Base-by-base conservation (phyloP, 257 asterid species). In the Scutellaria barbata region DNA sequence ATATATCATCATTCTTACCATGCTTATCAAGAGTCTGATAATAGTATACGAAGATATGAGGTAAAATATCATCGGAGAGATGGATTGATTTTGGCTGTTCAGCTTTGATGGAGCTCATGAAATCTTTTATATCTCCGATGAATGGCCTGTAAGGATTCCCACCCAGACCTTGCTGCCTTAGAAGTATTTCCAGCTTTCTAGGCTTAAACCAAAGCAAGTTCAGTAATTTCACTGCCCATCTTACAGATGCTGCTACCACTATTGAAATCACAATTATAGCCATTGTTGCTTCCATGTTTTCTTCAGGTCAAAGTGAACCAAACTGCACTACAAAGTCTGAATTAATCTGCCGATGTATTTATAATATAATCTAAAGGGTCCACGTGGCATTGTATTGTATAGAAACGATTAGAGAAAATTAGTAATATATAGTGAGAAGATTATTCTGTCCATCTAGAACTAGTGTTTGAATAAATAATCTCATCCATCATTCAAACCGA, bases 111-210 rank as follows among this genome's bases (percentile, higher is more conserved):
- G 68, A 13, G 4, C 12, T 10, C 7, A 47, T 40, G 14, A n/a
- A 33, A 9, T 79, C 81, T 41, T 66, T 75, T n/a, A 69, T 9
- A 71, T 85, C 85, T 35, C 82, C 87, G 1, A 75, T 2, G 3
- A 77, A 8, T 2, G 79, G 47, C 35, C 71, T 72, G 79, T 77
- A 80, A 13, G 76, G 69, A 16, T 63, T 75, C 13, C 85, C 82
- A 5, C 30, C 2, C 5, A 81, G 73, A 4, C 88, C 86, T 63
- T 81, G 78, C 5, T 68, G 45, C 61, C 78, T 66, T 1, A 84
- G 74, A 14, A 63, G 3, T 17, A 73, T 79, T 57, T 81, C 86
- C 46, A 76, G 67, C 72, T 74, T 76, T 56, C 64, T 76, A 4
- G 82, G 84, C 48, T 60, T 60, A 16, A 81, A 43, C 85, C 82